These are phyloP conservation scores for Hypoxylon fragiforme DNA, from an alignment of 495 filamentous ascomycete species.

Conservation along the genomic window DNA sequence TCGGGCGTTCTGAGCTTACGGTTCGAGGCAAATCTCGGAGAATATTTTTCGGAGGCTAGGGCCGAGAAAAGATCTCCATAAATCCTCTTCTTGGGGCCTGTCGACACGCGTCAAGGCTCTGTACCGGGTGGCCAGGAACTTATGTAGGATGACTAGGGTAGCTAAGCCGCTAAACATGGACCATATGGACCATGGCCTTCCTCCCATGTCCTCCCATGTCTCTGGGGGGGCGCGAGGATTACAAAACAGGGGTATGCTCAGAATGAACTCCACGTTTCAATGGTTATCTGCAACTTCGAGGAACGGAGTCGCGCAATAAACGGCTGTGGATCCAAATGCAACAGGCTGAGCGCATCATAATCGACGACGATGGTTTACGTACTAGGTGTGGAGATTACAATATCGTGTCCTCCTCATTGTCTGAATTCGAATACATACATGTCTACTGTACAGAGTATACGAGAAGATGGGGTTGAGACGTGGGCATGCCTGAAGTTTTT, in stretches of 20 bases:
- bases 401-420: not conserved
- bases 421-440: too few relatives aligned
- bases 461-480: conserved; percentile 16
- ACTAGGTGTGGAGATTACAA: conserved; percentile 13
- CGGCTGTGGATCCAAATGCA: conserved; percentile 19
- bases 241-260: conserved; percentile 15
- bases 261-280: conserved; percentile 33
- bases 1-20: conserved; percentile 18
- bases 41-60: conserved; percentile 36
- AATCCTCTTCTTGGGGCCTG: conserved; percentile 1
- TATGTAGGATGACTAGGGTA: conserved; percentile 17
- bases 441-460: conserved; percentile 3
- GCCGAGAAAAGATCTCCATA: conserved; percentile 30
- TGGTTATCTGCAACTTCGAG: conserved; percentile 22
- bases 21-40: conserved; percentile 29
- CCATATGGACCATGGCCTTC: conserved; percentile 3
- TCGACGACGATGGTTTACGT: conserved; percentile 12
- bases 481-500: conserved; percentile 18
- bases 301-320: conserved; percentile 23
- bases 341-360: conserved; percentile 24
- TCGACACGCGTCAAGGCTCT: conserved; percentile 19
- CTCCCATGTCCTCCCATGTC: too few relatives aligned
- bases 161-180: conserved; percentile 21
- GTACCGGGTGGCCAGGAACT: conserved; percentile 5
- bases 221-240: too few relatives aligned